Conservation (phyloP, 257 asterid species). For the Solanum pinnatisectum region DNA sequence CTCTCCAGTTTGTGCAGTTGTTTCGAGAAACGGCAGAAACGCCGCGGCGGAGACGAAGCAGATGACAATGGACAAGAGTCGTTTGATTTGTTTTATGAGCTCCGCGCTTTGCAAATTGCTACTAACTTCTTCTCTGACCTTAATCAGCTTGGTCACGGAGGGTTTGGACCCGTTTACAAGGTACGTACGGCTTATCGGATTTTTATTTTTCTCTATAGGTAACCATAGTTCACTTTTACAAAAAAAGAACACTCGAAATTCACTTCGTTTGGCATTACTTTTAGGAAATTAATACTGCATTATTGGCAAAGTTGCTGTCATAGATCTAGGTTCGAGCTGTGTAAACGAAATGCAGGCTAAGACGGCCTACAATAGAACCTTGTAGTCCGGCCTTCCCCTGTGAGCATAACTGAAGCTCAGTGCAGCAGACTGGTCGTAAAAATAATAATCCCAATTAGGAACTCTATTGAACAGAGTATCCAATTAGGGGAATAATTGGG, state of each 20-base stretch:
- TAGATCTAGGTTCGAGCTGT: neutral
- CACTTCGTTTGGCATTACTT: neutral
- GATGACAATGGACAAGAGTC: conserved; percentile 25
- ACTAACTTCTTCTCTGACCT: conserved; percentile 74
- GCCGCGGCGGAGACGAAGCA: conserved; percentile 13
- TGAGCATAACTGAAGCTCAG: neutral
- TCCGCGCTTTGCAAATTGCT: conserved; percentile 56
- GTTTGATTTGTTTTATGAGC: conserved; percentile 43
- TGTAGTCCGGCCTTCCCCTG: neutral
- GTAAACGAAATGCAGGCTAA: neutral
- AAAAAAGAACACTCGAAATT: neutral
- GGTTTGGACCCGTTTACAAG: conserved; percentile 81
- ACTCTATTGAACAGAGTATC: neutral
- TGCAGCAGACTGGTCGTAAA: neutral
- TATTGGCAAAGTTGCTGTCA: neutral
- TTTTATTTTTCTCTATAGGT: neutral
- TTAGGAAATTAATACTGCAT: neutral
- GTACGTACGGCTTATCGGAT: conserved; percentile 8
- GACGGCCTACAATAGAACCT: neutral
- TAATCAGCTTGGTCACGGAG: conserved; percentile 78
- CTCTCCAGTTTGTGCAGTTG: conserved; percentile 35
- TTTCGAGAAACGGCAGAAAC: conserved; percentile 20
- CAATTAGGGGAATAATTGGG: neutral
- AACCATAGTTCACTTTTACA: neutral
- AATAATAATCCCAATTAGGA: neutral